Percentiles rank a stretch among this genome's conserved stretches.
Evolutionary conservation across 345 rosid species (phyloP).

Genomic region (Cochlearia excelsa): DNA sequence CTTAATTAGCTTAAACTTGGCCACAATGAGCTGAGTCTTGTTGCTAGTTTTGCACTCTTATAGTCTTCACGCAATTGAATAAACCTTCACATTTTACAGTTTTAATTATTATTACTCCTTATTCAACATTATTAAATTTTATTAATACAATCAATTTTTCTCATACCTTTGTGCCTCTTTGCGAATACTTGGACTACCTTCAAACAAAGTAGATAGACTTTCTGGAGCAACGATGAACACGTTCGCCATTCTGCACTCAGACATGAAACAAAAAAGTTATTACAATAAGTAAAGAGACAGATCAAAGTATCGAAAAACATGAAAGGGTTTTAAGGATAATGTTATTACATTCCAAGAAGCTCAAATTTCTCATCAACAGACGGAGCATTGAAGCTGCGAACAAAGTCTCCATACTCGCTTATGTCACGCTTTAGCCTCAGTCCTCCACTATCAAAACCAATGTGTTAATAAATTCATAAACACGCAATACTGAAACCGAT

Average conservation of each 20-base stretch:
- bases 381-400: constrained; percentile 82
- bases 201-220: constrained; percentile 84
- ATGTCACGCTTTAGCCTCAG: constrained; percentile 94
- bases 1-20: constrained; percentile 56
- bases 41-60: constrained; percentile 87
- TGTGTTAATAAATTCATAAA: constrained; percentile 10
- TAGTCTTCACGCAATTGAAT: constrained; percentile 94
- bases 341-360: constrained; percentile 73
- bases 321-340: constrained; percentile 24
- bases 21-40: constrained; percentile 80
- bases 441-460: constrained; percentile 67
- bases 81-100: constrained; percentile 47
- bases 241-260: constrained; percentile 73
- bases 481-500: constrained; percentile 1
- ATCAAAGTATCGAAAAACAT: background rate
- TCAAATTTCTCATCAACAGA: constrained; percentile 95
- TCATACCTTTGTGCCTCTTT: constrained; percentile 82
- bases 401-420: constrained; percentile 84
- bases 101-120: background rate
- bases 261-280: background rate
- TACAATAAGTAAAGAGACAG: background rate
- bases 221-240: constrained; percentile 97
- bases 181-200: constrained; percentile 91
- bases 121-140: no score
- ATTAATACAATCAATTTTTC: no score